phyloP scores from a whole-genome alignment of 371 early-diverging fungal species.

The Capillidium heterosporum region DNA sequence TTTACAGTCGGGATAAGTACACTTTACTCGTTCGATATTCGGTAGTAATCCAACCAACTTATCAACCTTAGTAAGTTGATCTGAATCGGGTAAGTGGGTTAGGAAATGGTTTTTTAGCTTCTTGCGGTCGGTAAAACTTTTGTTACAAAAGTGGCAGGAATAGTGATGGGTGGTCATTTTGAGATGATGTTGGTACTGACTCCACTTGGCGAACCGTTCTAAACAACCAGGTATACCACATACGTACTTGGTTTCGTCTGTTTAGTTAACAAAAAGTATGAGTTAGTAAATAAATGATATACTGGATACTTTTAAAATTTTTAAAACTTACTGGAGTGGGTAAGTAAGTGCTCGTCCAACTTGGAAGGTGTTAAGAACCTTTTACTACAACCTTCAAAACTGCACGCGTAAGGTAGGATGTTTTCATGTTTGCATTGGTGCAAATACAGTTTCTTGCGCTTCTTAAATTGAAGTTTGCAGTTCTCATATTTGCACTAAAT shows the following conservation, averaged over 20 bases:
- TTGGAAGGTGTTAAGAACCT: background rate
- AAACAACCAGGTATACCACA: background rate
- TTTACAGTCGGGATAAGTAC: background rate
- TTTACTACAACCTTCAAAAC: background rate
- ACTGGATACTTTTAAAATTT: background rate
- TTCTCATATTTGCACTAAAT: background rate
- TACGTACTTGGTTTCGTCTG: too few relatives aligned
- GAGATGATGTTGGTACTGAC: background rate
- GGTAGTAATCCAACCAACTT: too few relatives aligned
- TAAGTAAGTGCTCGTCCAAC: background rate
- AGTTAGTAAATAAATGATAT: background rate
- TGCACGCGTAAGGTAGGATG: background rate
- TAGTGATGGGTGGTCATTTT: background rate
- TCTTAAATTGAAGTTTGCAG: background rate
- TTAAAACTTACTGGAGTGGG: background rate
- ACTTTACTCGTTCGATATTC: background rate
- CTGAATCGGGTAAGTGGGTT: background rate
- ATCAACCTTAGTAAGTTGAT: too few relatives aligned
- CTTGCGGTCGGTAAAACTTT: background rate
- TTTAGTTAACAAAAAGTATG: too few relatives aligned
- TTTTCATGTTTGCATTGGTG: background rate
- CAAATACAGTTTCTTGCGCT: background rate
- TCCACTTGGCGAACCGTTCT: background rate
- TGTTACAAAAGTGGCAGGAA: background rate
- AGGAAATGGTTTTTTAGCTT: background rate